Conservation (phyloP, 2,329 filamentous ascomycete genomes). For the Calonectria henricotiae region DNA sequence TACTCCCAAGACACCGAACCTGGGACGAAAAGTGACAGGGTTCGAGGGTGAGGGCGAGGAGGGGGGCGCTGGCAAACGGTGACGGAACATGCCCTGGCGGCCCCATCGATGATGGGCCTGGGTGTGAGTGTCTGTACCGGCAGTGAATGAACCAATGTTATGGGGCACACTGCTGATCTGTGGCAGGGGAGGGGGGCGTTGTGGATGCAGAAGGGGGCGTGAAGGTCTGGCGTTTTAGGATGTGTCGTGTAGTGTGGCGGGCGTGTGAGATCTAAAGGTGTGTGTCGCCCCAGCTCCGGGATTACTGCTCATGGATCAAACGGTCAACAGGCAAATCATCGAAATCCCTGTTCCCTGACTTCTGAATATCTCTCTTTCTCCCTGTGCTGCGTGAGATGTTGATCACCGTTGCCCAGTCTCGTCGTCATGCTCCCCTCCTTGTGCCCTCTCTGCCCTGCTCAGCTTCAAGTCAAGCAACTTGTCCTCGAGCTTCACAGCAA, state of each 20-base stretch:
- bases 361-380: conserved; percentile 41
- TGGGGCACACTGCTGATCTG: conserved; percentile 49
- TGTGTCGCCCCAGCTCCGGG: conserved; percentile 47
- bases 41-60: conserved; percentile 38
- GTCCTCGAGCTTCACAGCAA: conserved; percentile 2
- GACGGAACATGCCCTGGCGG: conserved; percentile 49
- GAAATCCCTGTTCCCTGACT: conserved; percentile 47
- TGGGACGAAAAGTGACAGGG: conserved; percentile 51
- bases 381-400: conserved; percentile 45
- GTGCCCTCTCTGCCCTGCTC: conserved; percentile 3
- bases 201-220: conserved; percentile 36
- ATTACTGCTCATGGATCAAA: conserved; percentile 51
- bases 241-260: conserved; percentile 37
- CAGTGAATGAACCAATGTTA: conserved; percentile 46
- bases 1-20: conserved; percentile 46
- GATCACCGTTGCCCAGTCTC: conserved; percentile 38
- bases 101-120: conserved; percentile 42
- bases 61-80: conserved; percentile 44
- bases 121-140: conserved; percentile 48
- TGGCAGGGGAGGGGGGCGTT: conserved; percentile 43
- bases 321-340: conserved; percentile 51
- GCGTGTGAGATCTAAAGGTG: conserved; percentile 50
- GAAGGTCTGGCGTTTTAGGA: conserved; percentile 29
- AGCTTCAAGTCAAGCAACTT: background rate
- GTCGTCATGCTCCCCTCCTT: conserved; percentile 26